Base-by-base conservation (phyloP, 2,329 filamentous ascomycete species). In the Fusarium begoniae region DNA sequence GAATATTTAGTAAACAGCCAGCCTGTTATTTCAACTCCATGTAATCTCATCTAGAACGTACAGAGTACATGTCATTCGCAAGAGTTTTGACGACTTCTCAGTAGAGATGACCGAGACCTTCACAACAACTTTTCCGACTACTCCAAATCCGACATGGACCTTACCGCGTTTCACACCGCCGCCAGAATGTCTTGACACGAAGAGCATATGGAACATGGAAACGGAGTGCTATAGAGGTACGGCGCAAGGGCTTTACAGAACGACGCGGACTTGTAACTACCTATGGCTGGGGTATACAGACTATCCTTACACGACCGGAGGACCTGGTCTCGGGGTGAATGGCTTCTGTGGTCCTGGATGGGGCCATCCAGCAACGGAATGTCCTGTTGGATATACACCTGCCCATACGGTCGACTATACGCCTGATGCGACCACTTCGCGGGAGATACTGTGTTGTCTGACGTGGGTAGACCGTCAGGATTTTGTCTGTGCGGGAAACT, bases 261-360 rank as follows among this genome's bases (percentile, higher is more conserved):
- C 30, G 1, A 47, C 47, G 6, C 41, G 26, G 5, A 38, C 26
- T 8, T 66, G 48, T 9, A 38, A 38, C 17, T 63, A 32, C 44
- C 38, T 66, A 8, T 35, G 30, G 22, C 1, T 63, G 17, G 59
- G 50, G 0, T 55, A 63, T 11, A 35, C 38, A 3, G 2, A 48
- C 3, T 41, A 32, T 14, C 30, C 45, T 13, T 2, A 12, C 5
- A 58, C 41, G 5, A n/a, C 41, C 2, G 41, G 22, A 4, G 30
- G 6, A 3, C 55, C 2, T 26, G 30, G 28, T 0, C 18, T 17
- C 0, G 30, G 28, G 0, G 0, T 15, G 17, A 44, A 44, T 20
- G 54, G 38, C 11, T 26, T 20, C 2, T 63, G 63, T 24, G 37
- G 20, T 10, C 57, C 48, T 0, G 26, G 11, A 0, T 55, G 26